Conservation (phyloP, 495 filamentous ascomycete species). For the Aspergillus funiculosus region DNA sequence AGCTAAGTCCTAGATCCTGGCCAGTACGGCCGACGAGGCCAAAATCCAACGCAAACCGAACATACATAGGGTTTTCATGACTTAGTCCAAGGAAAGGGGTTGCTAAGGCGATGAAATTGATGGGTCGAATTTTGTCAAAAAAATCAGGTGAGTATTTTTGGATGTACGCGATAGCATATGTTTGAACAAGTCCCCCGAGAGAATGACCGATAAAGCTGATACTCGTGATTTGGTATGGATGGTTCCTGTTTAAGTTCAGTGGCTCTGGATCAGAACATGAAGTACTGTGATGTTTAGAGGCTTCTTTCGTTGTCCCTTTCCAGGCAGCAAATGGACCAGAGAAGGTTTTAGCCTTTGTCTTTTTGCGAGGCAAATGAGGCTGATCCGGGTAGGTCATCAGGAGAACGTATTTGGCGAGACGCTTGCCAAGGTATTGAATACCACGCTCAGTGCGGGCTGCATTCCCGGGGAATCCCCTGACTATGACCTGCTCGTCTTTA, state of each 20-base stretch:
- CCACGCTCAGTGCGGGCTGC: slow-evolving; percentile 84
- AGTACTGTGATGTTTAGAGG: no score
- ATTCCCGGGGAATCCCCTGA: slow-evolving; percentile 87
- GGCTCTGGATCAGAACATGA: slow-evolving; percentile 12
- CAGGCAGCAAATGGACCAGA: slow-evolving; percentile 29
- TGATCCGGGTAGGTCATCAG: slow-evolving; percentile 89
- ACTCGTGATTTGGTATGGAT: slow-evolving; percentile 80
- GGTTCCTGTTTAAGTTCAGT: slow-evolving; percentile 30
- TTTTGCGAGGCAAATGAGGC: slow-evolving; percentile 67
- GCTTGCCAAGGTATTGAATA: slow-evolving; percentile 94
- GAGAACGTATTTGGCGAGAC: slow-evolving; percentile 85
- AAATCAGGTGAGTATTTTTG: slow-evolving; percentile 92
- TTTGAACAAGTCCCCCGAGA: slow-evolving; percentile 85
- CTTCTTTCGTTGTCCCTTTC: slow-evolving; percentile 18
- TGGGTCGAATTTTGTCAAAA: slow-evolving; percentile 77
- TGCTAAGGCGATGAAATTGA: slow-evolving; percentile 92
- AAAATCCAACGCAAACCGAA: slow-evolving; percentile 94
- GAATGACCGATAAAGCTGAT: slow-evolving; percentile 96
- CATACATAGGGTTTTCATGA: slow-evolving; percentile 95
- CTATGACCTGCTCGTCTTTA: slow-evolving; percentile 85
- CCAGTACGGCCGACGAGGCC: slow-evolving; percentile 92
- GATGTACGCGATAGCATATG: slow-evolving; percentile 95
- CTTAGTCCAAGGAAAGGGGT: slow-evolving; percentile 88
- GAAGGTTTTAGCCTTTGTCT: slow-evolving; percentile 40
- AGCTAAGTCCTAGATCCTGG: slow-evolving; percentile 89